These are phyloP conservation scores for Tetradesmus lagerheimii DNA, from an alignment of 139 green algal genomes.

Conservation along the genomic window DNA sequence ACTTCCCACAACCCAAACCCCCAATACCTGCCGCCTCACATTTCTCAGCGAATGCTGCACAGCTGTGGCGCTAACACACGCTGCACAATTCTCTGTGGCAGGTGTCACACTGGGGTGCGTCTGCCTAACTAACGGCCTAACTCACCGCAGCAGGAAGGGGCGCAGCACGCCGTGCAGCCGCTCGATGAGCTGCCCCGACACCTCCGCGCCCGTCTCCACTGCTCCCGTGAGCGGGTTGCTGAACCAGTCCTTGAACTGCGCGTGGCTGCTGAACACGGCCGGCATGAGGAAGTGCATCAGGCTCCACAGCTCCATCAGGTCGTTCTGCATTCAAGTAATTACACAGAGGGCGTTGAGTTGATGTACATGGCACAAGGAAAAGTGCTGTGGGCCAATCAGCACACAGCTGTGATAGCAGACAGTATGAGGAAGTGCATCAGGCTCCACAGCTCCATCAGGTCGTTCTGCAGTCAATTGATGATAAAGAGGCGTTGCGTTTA, in stretches of 20 bases:
- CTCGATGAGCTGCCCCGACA: slow-evolving; percentile 77
- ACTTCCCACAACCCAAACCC: no score
- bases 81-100: no score
- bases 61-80: no score
- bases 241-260: slow-evolving; percentile 98
- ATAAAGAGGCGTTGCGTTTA: no score
- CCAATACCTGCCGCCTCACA: no score
- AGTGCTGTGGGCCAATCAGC: not conserved
- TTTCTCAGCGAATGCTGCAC: no score
- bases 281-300: slow-evolving; percentile 99
- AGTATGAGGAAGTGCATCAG: slow-evolving; percentile 99
- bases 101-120: no score
- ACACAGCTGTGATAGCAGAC: slow-evolving; percentile 1
- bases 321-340: no score
- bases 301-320: slow-evolving; percentile 99
- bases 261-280: slow-evolving; percentile 86
- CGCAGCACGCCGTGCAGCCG: slow-evolving; percentile 96
- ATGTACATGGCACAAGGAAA: not conserved
- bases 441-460: slow-evolving; percentile 98
- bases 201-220: slow-evolving; percentile 75
- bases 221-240: slow-evolving; percentile 92
- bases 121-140: no score
- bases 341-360: no score
- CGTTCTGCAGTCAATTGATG: slow-evolving; percentile 87
- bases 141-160: slow-evolving; percentile 93